These are phyloP conservation scores for Fraxinus pennsylvanica DNA, from an alignment of 257 asterid species.

Conservation along the genomic window DNA sequence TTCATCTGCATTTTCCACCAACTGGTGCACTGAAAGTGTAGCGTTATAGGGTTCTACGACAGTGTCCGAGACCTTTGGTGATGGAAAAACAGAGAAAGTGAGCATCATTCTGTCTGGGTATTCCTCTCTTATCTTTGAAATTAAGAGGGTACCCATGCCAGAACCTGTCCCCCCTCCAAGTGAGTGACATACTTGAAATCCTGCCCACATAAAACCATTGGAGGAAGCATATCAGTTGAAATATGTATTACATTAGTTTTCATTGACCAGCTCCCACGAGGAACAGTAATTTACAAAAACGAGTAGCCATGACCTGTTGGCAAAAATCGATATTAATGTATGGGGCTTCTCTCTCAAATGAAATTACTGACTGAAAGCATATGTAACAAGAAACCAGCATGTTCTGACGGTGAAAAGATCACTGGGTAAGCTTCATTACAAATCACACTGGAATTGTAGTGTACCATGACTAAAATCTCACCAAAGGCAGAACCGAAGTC, in stretches of 20 bases:
- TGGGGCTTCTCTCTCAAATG: background rate
- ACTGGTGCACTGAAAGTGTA: conserved; percentile 84
- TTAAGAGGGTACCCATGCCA: conserved; percentile 93
- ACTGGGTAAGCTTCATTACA: background rate
- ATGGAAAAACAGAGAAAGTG: conserved; percentile 89
- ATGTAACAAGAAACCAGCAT: background rate
- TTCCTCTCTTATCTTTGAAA: conserved; percentile 89
- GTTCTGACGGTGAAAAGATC: background rate
- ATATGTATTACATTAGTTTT: background rate
- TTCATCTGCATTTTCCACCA: conserved; percentile 91
- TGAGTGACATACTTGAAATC: conserved; percentile 88
- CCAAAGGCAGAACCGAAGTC: background rate
- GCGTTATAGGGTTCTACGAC: conserved; percentile 91
- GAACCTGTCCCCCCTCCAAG: conserved; percentile 97
- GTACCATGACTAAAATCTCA: background rate
- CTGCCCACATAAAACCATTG: conserved; percentile 34
- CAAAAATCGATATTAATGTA: background rate
- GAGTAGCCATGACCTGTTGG: no score
- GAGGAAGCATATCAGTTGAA: background rate
- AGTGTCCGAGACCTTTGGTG: conserved; percentile 89
- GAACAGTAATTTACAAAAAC: background rate
- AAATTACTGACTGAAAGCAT: background rate
- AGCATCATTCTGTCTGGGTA: conserved; percentile 97
- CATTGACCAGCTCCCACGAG: background rate
- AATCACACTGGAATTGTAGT: background rate